phyloP scores from a whole-genome alignment of 495 filamentous ascomycete species.

The Amphirosellinia nigrospora region DNA sequence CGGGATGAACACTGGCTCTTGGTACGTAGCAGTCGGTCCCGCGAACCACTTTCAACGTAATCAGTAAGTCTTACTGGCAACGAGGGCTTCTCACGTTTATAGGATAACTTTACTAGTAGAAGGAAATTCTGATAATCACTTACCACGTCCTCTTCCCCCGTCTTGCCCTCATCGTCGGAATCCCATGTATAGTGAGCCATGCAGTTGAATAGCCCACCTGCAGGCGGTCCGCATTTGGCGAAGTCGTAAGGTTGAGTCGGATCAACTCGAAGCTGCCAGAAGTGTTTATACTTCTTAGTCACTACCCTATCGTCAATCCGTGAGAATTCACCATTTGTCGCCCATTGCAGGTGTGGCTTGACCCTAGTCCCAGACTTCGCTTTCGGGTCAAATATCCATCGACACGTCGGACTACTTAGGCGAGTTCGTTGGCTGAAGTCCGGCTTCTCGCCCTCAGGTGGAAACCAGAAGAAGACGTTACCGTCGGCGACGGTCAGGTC shows the following conservation, averaged over 20 bases:
- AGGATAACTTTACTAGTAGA: neutral
- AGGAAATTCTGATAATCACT: neutral
- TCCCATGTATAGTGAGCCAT: constrained; percentile 53
- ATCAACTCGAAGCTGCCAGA: constrained; percentile 59
- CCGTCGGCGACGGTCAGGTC: constrained; percentile 63
- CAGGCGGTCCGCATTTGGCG: constrained; percentile 53
- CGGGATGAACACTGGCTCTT: constrained; percentile 65
- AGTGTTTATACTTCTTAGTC: constrained; percentile 58
- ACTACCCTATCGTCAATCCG: constrained; percentile 64
- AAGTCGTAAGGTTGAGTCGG: constrained; percentile 54
- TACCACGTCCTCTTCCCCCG: constrained; percentile 13
- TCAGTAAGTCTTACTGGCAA: constrained; percentile 2
- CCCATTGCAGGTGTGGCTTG: constrained; percentile 43
- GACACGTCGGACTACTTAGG: constrained; percentile 55
- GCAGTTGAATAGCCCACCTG: constrained; percentile 56
- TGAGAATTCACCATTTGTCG: constrained; percentile 62
- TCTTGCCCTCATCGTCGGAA: constrained; percentile 33
- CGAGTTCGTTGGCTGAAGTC: constrained; percentile 40
- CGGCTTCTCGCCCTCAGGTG: constrained; percentile 45
- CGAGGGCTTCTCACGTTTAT: neutral
- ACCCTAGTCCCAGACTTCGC: constrained; percentile 46
- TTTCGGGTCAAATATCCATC: constrained; percentile 61
- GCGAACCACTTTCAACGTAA: constrained; percentile 50
- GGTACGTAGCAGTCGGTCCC: constrained; percentile 58
- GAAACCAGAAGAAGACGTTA: constrained; percentile 65